These are phyloP conservation scores for Nicotiana tomentosiformis DNA, from an alignment of 257 asterid genomes.

Conservation along the genomic window DNA sequence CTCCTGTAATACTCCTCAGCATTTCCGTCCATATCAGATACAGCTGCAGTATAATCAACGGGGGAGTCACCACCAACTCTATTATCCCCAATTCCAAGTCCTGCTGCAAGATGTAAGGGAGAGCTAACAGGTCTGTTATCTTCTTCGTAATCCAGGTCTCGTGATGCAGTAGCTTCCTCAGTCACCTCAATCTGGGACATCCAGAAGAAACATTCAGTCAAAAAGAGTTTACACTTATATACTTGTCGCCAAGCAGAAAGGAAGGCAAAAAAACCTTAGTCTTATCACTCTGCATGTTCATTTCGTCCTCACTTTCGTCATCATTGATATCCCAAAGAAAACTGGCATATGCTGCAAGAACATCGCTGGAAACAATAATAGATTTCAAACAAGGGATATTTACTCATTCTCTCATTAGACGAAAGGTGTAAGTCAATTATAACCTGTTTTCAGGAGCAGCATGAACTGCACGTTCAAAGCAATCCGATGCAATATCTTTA, in stretches of 20 bases:
- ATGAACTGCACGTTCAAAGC: slow-evolving; percentile 51
- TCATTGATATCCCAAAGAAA: slow-evolving; percentile 78
- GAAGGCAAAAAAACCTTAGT: slow-evolving; percentile 26
- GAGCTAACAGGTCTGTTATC: slow-evolving; percentile 56
- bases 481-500: slow-evolving; percentile 45
- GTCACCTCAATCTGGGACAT: slow-evolving; percentile 38
- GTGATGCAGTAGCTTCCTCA: slow-evolving; percentile 12
- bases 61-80: slow-evolving; percentile 18
- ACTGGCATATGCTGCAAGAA: slow-evolving; percentile 74
- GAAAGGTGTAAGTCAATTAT: neutral
- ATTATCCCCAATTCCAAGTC: slow-evolving; percentile 44
- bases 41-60: slow-evolving; percentile 11
- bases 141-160: slow-evolving; percentile 22
- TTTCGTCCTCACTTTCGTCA: slow-evolving; percentile 42
- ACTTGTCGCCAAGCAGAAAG: slow-evolving; percentile 1
- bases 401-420: neutral
- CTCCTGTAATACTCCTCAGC: slow-evolving; percentile 45
- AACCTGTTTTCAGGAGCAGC: slow-evolving; percentile 80
- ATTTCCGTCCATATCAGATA: slow-evolving; percentile 13
- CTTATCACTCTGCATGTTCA: slow-evolving; percentile 12
- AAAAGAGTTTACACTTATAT: neutral
- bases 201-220: neutral
- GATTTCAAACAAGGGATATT: neutral
- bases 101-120: slow-evolving; percentile 67
- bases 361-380: slow-evolving; percentile 43